A percentile compares a stretch with the other conserved stretches of the same genome.
Conservation (phyloP, 176 grass and related monocot species). For the Elaeis guineensis region DNA sequence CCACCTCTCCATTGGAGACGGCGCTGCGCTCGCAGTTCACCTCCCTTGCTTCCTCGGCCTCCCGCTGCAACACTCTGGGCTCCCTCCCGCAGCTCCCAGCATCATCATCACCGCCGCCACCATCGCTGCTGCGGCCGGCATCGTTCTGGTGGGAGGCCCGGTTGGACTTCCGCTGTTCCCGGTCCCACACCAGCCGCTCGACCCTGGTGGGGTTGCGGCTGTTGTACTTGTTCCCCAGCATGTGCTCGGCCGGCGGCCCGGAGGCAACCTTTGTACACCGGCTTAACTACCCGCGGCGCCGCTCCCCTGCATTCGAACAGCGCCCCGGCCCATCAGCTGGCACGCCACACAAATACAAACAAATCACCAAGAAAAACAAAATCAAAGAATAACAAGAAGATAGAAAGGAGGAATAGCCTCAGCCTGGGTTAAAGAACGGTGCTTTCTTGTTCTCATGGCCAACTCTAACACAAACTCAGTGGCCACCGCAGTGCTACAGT, state of each 20-base stretch:
- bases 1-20: slow-evolving; percentile 1
- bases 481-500: too few species aligned
- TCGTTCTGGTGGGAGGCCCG: slow-evolving; percentile 1
- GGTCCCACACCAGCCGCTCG: slow-evolving; percentile 31
- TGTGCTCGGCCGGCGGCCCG: slow-evolving; percentile 9
- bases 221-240: slow-evolving; percentile 26
- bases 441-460: too few species aligned
- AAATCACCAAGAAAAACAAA: neutral
- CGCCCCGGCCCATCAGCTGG: neutral
- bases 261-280: slow-evolving; percentile 3
- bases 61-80: neutral
- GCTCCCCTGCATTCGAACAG: slow-evolving; percentile 10
- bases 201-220: slow-evolving; percentile 24
- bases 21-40: neutral
- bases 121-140: neutral
- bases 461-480: too few species aligned
- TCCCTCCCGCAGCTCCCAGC: neutral
- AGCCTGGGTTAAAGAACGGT: neutral
- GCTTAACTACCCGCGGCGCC: neutral
- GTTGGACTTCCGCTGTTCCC: slow-evolving; percentile 25
- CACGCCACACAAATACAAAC: neutral
- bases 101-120: neutral
- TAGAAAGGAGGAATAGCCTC: neutral
- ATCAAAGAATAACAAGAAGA: neutral
- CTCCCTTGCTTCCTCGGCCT: too few species aligned